Evolutionary conservation across 805 yeast species (phyloP).

Genomic region (Brettanomyces anomalus): DNA sequence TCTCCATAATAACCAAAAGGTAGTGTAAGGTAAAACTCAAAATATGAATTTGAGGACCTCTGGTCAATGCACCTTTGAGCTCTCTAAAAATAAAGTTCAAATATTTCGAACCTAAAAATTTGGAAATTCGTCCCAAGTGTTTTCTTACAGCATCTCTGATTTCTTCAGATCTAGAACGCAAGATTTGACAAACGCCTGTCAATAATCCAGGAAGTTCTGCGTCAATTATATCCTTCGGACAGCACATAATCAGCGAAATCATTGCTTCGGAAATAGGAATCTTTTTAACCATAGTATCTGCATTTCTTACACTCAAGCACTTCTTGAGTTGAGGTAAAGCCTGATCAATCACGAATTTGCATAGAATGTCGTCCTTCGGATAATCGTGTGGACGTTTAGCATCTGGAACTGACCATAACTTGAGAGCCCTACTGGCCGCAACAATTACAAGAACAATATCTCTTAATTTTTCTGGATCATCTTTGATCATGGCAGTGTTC

Average conservation of each 20-base stretch:
- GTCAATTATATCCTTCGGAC: conserved; percentile 47
- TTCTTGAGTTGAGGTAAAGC: conserved; percentile 54
- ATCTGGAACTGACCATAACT: conserved; percentile 7
- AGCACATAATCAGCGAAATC: conserved; percentile 53
- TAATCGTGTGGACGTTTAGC: conserved; percentile 21
- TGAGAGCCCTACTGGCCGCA: conserved; percentile 40
- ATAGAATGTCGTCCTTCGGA: conserved; percentile 31
- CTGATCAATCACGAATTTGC: conserved; percentile 43
- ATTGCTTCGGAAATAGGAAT: conserved; percentile 78
- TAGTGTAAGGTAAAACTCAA: conserved; percentile 81
- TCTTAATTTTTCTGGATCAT: conserved; percentile 37
- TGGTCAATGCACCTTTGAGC: conserved; percentile 62
- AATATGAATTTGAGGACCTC: conserved; percentile 93
- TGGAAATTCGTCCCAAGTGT: conserved; percentile 56
- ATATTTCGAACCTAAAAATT: conserved; percentile 63
- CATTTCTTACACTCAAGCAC: conserved; percentile 56
- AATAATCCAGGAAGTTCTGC: conserved; percentile 70
- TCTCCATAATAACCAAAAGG: conserved; percentile 44
- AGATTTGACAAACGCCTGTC: conserved; percentile 80
- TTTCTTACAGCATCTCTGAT: conserved; percentile 81
- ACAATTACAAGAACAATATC: conserved; percentile 52
- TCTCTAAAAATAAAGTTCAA: conserved; percentile 70
- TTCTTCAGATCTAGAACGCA: conserved; percentile 79
- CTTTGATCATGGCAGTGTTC: conserved; percentile 13
- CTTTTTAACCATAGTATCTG: conserved; percentile 67